Evolutionary conservation across 805 yeast species (phyloP), one percentile per base, ranked within the genome.

Genomic region (Yarrowia sp.): DNA sequence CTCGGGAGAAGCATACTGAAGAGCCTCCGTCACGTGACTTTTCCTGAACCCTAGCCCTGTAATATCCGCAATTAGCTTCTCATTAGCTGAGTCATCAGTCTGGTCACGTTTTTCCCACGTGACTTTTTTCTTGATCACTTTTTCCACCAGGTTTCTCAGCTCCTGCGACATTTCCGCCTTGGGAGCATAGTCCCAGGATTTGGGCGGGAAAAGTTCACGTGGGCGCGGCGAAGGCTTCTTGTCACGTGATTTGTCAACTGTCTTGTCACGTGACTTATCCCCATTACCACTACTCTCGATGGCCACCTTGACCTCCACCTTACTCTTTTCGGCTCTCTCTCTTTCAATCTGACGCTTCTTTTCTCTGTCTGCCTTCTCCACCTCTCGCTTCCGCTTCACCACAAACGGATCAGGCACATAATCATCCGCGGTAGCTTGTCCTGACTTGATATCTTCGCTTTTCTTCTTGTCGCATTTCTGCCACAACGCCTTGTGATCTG

Each of bases 401-500:
- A 78, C 79, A 78, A 95, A 94, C 0, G 98, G 99, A 73, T 94
- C 91, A 3, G 86, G 79, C 67, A 84, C 84, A 75, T 89, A 92
- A 43, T 76, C 75, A 69, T 83, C 83, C 63, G 88, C 90, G 40
- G 79, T 80, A 1, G 72, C 73, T 5, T 84, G 82, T 73, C 85
- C 80, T 9, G 76, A 77, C 68, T 83, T 83, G 43, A 81, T 70
- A n/a, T 86, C 70, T 47, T 76, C 73, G 70, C 83, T 81, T 68
- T 96, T 81, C 69, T 82, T 85, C 8, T 79, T 81, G 67, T 91
- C 97, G 68, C 94, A 78, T 20, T 84, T 86, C 24, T 81, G 76
- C 98, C 98, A 94, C 34, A 91, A 80, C 60, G 85, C 85, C 70
- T 91, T 86, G 75, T 91, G 97, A 39, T 88, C 86, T 3, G 88